Percentiles rank a stretch among this genome's conserved stretches.
Evolutionary conservation across 495 filamentous ascomycete species (phyloP).

Genomic region (Daldinia childiae): DNA sequence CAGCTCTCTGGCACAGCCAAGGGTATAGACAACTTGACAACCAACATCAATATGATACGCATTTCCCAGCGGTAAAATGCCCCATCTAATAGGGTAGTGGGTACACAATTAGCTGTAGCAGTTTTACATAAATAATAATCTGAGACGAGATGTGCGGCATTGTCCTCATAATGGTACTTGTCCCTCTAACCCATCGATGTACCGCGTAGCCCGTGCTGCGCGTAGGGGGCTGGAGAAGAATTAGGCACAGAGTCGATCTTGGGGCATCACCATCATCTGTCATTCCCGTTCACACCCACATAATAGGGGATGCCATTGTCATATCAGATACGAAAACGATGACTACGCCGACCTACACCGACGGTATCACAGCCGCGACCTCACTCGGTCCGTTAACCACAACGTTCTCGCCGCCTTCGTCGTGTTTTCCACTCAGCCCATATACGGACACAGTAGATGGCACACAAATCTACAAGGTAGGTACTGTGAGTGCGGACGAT

Average conservation of each 20-base stretch:
- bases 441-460: conserved; percentile 33
- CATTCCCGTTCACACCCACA: not conserved
- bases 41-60: not conserved
- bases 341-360: not conserved
- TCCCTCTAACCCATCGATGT: not conserved
- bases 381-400: conserved; percentile 21
- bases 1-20: conserved; percentile 14
- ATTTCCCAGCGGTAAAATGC: not conserved
- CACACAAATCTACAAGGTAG: conserved; percentile 27
- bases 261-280: not conserved
- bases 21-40: not conserved
- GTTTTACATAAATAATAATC: conserved; percentile 1
- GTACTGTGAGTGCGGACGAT: conserved; percentile 15
- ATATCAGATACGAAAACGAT: not conserved
- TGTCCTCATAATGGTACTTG: not conserved
- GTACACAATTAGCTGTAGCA: not conserved
- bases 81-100: conserved; percentile 3
- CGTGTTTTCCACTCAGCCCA: conserved; percentile 51
- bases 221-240: not conserved
- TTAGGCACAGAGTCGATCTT: not conserved
- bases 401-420: conserved; percentile 13
- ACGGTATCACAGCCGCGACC: not conserved
- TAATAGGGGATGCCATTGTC: not conserved
- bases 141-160: not conserved
- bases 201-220: not conserved